Evolutionary conservation across 1,284 basidiomycete species (phyloP).

Genomic region (Apiotrichum porosum): DNA sequence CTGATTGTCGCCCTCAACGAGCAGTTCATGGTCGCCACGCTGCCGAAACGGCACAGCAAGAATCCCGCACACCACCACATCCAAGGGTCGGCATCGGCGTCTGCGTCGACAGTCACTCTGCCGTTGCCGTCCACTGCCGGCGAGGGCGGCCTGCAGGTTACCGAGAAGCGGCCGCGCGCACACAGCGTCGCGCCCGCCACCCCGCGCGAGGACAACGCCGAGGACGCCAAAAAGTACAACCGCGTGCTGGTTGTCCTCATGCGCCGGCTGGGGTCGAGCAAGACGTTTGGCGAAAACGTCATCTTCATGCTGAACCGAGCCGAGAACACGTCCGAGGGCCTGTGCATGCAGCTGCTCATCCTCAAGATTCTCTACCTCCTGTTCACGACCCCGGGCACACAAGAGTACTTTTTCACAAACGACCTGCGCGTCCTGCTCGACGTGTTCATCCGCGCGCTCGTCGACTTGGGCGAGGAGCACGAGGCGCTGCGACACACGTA

Average conservation of each 20-base stretch:
- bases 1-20: constrained; percentile 92
- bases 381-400: constrained; percentile 87
- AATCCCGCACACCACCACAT: constrained; percentile 46
- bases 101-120: constrained; percentile 9
- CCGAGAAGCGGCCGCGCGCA: constrained; percentile 1
- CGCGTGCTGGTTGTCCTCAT: constrained; percentile 78
- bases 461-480: constrained; percentile 85
- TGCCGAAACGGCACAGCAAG: constrained; percentile 30
- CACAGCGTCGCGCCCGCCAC: constrained; percentile 4
- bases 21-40: constrained; percentile 87
- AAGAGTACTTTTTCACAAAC: constrained; percentile 98
- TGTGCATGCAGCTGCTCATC: constrained; percentile 90
- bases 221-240: constrained; percentile 55
- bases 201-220: constrained; percentile 21
- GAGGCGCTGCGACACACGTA: constrained; percentile 97
- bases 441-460: constrained; percentile 87
- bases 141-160: not conserved
- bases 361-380: constrained; percentile 92
- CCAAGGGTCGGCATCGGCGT: constrained; percentile 16
- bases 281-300: constrained; percentile 96
- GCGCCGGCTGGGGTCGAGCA: constrained; percentile 72
- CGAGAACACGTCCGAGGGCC: constrained; percentile 76
- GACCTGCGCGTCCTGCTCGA: constrained; percentile 94
- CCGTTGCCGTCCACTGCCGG: too few species aligned
- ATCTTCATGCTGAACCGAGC: constrained; percentile 98